Conservation (phyloP, 305 asterid species). For the Fraxinus latifolia region DNA sequence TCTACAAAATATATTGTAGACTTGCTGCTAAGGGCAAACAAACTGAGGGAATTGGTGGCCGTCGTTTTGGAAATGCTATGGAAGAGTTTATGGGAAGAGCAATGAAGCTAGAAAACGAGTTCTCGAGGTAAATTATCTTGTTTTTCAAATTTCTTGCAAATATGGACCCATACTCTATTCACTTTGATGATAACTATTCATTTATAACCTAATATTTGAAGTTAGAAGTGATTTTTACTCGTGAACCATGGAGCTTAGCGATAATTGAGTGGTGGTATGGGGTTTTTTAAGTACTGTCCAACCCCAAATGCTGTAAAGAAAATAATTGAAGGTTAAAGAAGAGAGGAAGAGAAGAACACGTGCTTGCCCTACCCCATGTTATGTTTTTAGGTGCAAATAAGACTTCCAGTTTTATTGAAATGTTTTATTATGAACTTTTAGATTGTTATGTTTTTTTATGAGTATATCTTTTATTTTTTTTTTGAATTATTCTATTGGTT, state of each 20-base stretch:
- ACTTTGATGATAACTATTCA: background rate
- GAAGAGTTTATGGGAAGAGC: conserved; percentile 50
- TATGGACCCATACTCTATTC: conserved; percentile 1
- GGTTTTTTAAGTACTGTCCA: background rate
- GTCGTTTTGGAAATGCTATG: conserved; percentile 27
- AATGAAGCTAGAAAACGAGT: conserved; percentile 55
- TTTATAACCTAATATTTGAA: background rate
- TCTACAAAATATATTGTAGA: conserved; percentile 34
- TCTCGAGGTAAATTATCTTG: conserved; percentile 49
- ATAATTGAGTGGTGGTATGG: background rate
- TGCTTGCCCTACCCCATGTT: background rate
- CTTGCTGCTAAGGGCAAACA: conserved; percentile 30
- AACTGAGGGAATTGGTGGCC: conserved; percentile 36
- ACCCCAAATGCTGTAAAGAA: background rate
- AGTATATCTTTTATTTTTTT: background rate
- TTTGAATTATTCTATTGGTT: background rate
- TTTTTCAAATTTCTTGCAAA: background rate
- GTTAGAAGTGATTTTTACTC: background rate
- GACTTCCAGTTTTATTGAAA: background rate
- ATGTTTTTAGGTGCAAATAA: background rate
- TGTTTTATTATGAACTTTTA: background rate
- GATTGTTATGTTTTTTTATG: background rate
- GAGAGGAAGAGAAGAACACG: background rate
- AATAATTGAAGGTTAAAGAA: background rate
- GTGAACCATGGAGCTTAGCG: background rate